Conservation (phyloP, 257 asterid species). For the Datura wrightii region DNA sequence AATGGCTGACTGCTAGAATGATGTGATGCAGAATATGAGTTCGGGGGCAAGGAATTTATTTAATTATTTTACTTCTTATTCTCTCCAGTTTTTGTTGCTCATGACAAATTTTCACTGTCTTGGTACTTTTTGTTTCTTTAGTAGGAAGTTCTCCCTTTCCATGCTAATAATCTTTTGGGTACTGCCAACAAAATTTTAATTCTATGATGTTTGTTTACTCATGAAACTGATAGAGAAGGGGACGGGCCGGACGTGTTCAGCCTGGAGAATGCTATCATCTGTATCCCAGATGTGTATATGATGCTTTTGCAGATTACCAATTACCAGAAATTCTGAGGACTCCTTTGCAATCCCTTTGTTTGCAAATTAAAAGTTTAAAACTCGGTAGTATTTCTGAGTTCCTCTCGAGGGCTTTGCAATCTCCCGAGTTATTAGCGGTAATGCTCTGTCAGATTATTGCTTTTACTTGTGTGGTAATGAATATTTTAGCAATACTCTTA, state of each 20-base stretch:
- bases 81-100: conserved; percentile 1
- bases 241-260: conserved; percentile 99
- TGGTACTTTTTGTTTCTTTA: not conserved
- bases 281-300: conserved; percentile 83
- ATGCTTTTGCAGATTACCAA: conserved; percentile 84
- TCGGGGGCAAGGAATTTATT: not conserved
- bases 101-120: conserved; percentile 1
- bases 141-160: not conserved
- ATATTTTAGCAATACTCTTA: conserved; percentile 14
- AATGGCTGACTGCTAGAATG: not conserved
- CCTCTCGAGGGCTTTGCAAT: conserved; percentile 84
- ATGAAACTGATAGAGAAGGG: conserved; percentile 77
- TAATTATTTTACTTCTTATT: not conserved
- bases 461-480: conserved; percentile 35
- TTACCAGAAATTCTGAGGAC: conserved; percentile 95
- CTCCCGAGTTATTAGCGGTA: conserved; percentile 94
- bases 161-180: conserved; percentile 4
- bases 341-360: conserved; percentile 93
- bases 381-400: conserved; percentile 88
- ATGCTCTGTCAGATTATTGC: conserved; percentile 39
- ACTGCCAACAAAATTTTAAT: not conserved
- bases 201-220: conserved; percentile 31
- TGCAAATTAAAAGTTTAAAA: conserved; percentile 91
- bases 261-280: conserved; percentile 98
- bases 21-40: not conserved